Percentiles rank a stretch among this genome's conserved stretches.
Evolutionary conservation across 495 filamentous ascomycete genomes (phyloP).

Genomic region (Trichocladium antarcticum): DNA sequence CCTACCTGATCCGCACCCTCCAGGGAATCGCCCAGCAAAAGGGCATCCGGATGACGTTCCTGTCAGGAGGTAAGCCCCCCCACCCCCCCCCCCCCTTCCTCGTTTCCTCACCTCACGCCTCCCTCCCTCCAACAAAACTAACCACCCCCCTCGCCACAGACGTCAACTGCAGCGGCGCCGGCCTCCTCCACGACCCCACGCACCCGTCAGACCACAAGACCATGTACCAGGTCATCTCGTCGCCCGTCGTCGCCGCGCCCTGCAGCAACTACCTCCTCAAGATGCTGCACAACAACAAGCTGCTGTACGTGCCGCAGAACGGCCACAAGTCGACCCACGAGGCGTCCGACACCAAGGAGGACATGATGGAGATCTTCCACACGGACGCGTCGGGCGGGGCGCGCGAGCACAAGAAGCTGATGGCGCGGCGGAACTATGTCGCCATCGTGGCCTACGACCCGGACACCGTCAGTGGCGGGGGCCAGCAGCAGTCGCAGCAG

Average conservation of each 20-base stretch:
- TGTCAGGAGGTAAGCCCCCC: constrained; percentile 57
- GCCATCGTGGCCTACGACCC: constrained; percentile 90
- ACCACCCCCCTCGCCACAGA: constrained; percentile 34
- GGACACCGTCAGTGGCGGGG: constrained; percentile 49
- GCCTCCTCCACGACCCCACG: constrained; percentile 85
- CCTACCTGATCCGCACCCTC: constrained; percentile 89
- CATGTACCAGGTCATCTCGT: constrained; percentile 96
- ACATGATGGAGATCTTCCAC: constrained; percentile 99
- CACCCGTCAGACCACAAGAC: constrained; percentile 93
- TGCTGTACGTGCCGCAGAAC: constrained; percentile 81
- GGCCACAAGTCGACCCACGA: constrained; percentile 64
- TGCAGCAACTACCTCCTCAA: constrained; percentile 76
- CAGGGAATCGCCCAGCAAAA: constrained; percentile 92
- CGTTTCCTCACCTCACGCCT: not conserved
- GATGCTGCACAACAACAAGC: constrained; percentile 82
- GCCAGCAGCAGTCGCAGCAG: constrained; percentile 27
- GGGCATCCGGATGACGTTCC: constrained; percentile 87
- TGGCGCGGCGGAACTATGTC: constrained; percentile 89
- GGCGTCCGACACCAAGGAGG: constrained; percentile 85
- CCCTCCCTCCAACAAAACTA: not conserved
- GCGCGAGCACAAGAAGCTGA: constrained; percentile 77
- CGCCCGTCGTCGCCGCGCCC: constrained; percentile 81
- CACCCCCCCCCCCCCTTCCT: not conserved
- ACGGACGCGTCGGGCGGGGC: constrained; percentile 69
- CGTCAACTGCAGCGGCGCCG: constrained; percentile 85